phyloP scores from a whole-genome alignment of 2,329 filamentous ascomycete species.

The Neofusicoccum parvum region DNA sequence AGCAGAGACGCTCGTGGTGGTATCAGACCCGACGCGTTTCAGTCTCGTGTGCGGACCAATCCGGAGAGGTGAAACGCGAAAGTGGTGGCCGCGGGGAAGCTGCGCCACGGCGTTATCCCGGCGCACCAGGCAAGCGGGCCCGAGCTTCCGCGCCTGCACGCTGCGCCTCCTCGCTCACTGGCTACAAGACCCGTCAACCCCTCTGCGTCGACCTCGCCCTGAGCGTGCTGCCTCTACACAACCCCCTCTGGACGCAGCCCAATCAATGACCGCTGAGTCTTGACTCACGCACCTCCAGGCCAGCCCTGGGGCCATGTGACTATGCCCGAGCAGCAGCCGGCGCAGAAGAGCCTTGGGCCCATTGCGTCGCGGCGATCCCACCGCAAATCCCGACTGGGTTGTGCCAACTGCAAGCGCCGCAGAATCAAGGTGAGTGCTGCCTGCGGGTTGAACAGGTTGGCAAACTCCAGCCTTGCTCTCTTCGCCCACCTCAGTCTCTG shows the following conservation, averaged over 20 bases:
- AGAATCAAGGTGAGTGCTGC: conserved; percentile 13
- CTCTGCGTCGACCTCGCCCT: neutral
- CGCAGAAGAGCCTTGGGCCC: neutral
- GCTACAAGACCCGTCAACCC: conserved; percentile 2
- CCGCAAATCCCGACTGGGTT: conserved; percentile 19
- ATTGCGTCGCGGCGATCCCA: conserved; percentile 19
- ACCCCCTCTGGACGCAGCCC: neutral
- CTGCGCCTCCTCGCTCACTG: conserved; percentile 11
- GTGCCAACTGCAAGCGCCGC: conserved; percentile 17
- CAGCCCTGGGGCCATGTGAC: neutral
- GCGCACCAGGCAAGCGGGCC: neutral
- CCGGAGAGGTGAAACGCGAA: neutral
- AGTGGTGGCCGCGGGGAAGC: neutral
- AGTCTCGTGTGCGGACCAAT: no score
- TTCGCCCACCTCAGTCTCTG: neutral
- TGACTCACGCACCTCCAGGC: neutral
- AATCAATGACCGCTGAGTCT: no score
- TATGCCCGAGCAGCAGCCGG: conserved; percentile 10
- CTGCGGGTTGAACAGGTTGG: neutral
- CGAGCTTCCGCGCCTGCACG: neutral
- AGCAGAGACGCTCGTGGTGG: no score
- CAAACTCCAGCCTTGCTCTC: neutral
- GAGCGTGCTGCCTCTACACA: neutral
- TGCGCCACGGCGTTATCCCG: neutral
- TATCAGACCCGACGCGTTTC: no score